Base-by-base conservation (phyloP, 2,329 filamentous ascomycete genomes). In the Scedosporium dehoogii region DNA sequence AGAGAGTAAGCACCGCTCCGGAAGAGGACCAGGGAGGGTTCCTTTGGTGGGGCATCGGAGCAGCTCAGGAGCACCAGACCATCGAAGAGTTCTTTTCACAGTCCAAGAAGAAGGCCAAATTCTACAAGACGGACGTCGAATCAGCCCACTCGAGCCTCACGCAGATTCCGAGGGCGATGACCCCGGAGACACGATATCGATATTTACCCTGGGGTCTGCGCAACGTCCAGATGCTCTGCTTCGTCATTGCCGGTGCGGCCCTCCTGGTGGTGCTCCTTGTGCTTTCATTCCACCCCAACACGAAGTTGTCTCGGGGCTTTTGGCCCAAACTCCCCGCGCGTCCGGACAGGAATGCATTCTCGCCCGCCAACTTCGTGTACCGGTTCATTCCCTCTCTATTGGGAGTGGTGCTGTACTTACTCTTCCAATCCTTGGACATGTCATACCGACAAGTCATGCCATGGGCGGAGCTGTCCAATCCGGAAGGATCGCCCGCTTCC, bases 331-430 rank as follows among this genome's bases (percentile, higher is more conserved):
- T 96, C 1, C 76, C 79, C 9, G 85, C 87, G 0, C 76, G 79
- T 2, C 85, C 90, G 1, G 77, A 81, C 3, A 69, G 74, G 0
- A 78, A 78, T 27, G 90, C 88, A 18, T 97, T 96, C 73, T 96
- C 91, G 1, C 79, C 90, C 0, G 90, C 91, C 59, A 91, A 96
- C 73, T 97, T 97, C 75, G 76, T 96, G 59, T 97, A 92, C 77
- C 85, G 84, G 64, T 91, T 92, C 73, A 62, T 92, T 23, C 89
- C 90, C 0, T 84, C 87, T 2, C 67, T 89, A 0, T 70, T 92
- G 29, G 90, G 86, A 4, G 83, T 86, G 69, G 67, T 89, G 16
- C 75, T 90, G 58, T 89, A 87, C 71, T 80, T 91, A 56, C 72
- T 82, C 59, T 86, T 90, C 71, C 83, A 89, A 65, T 81, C 83